These are phyloP conservation scores for Colletotrichum nymphaeae DNA, from an alignment of 2,329 filamentous ascomycete species.

Conservation along the genomic window DNA sequence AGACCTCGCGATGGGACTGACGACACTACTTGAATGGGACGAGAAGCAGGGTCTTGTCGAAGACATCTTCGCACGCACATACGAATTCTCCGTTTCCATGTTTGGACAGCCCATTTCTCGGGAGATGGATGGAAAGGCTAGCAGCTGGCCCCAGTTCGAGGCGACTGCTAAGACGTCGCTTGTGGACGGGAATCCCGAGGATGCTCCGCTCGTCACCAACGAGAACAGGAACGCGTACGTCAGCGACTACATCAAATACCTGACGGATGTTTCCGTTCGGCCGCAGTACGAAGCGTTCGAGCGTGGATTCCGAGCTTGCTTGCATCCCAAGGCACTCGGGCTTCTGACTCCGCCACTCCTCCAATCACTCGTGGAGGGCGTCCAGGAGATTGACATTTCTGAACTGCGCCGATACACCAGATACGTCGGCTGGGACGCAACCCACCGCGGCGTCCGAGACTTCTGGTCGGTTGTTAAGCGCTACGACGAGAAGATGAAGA, in stretches of 20 bases:
- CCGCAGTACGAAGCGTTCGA: conserved; percentile 86
- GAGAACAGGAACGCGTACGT: conserved; percentile 83
- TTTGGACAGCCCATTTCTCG: conserved; percentile 68
- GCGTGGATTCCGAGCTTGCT: conserved; percentile 81
- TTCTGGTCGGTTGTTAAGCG: conserved; percentile 86
- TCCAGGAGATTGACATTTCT: conserved; percentile 80
- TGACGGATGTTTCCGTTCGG: conserved; percentile 81
- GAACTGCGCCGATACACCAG: conserved; percentile 77
- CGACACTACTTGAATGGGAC: conserved; percentile 79
- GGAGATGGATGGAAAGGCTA: conserved; percentile 60
- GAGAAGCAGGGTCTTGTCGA: conserved; percentile 80
- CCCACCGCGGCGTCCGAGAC: conserved; percentile 75
- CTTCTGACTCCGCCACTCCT: conserved; percentile 79
- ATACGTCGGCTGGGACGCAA: conserved; percentile 84
- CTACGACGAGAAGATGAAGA: conserved; percentile 77
- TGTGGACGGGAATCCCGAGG: conserved; percentile 54
- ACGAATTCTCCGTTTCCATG: conserved; percentile 80
- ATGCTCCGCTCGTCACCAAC: conserved; percentile 82
- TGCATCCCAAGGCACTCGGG: conserved; percentile 76
- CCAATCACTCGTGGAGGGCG: conserved; percentile 84
- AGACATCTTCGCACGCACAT: conserved; percentile 85
- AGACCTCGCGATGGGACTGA: conserved; percentile 79
- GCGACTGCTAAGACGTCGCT: conserved; percentile 41
- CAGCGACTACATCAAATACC: conserved; percentile 84
- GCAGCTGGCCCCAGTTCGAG: conserved; percentile 66